Conservation (phyloP, 345 rosid species). For the Raphanus sativus region DNA sequence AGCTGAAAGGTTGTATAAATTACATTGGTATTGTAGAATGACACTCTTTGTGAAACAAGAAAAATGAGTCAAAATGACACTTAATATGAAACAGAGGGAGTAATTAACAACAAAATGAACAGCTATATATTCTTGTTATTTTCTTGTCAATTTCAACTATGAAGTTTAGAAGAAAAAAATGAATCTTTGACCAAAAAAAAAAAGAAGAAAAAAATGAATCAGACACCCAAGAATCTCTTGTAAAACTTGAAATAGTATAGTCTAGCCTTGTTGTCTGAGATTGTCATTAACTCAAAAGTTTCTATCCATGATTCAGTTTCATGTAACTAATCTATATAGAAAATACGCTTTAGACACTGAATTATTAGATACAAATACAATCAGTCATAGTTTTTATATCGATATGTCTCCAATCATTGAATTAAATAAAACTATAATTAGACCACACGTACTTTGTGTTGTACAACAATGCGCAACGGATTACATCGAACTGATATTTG, state of each 20-base stretch:
- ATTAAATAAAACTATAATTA: not conserved
- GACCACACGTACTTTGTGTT: conserved; percentile 17
- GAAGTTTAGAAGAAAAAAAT: not conserved
- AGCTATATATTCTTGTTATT: conserved; percentile 19
- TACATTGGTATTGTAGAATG: too few relatives aligned
- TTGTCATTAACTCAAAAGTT: not conserved
- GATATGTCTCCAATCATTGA: conserved; percentile 3
- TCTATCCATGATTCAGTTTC: not conserved
- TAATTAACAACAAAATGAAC: not conserved
- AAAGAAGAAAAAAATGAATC: not conserved
- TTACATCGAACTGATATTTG: not conserved
- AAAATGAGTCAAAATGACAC: too few relatives aligned
- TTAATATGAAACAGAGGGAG: too few relatives aligned
- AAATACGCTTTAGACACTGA: not conserved
- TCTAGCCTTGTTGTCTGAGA: conserved; percentile 4
- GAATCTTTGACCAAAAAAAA: too few relatives aligned
- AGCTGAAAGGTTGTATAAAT: too few relatives aligned
- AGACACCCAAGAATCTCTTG: conserved; percentile 17
- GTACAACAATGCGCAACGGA: not conserved
- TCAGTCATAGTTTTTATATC: not conserved
- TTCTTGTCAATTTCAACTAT: conserved; percentile 13
- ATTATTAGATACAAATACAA: not conserved
- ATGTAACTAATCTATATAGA: not conserved
- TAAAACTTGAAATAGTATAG: conserved; percentile 10
- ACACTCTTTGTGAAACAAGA: too few relatives aligned